Evolutionary conservation across 768 basidiomycete genomes (phyloP).

Genomic region (Ramaria sp.): DNA sequence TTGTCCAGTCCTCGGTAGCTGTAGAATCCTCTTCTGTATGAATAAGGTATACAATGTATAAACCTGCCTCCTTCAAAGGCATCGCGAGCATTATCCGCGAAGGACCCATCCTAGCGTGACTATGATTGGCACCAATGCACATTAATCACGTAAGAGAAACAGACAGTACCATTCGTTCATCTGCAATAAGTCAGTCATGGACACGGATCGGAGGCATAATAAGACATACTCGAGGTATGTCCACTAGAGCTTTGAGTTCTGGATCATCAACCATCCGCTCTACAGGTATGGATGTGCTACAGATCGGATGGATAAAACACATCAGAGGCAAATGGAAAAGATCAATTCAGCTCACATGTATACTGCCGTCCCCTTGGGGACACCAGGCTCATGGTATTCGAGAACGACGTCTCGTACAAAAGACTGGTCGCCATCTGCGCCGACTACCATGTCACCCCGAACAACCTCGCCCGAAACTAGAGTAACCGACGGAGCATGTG

Average conservation of each 20-base stretch:
- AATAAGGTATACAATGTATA: neutral
- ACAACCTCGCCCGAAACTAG: conserved; percentile 32
- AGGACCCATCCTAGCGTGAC: conserved; percentile 16
- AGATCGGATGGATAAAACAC: neutral
- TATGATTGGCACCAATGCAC: neutral
- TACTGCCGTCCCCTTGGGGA: conserved; percentile 22
- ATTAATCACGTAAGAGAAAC: conserved; percentile 6
- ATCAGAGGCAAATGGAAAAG: neutral
- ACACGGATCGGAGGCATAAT: neutral
- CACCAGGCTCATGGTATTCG: conserved; percentile 20
- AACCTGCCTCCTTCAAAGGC: neutral
- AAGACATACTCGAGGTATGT: conserved; percentile 22
- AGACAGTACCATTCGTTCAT: conserved; percentile 16
- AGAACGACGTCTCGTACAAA: conserved; percentile 25
- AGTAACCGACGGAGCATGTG: conserved; percentile 16
- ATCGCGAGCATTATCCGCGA: conserved; percentile 14
- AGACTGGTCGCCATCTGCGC: conserved; percentile 47
- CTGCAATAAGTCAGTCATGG: neutral
- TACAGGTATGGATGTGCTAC: conserved; percentile 31
- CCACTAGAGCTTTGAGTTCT: conserved; percentile 21
- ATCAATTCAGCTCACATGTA: conserved; percentile 32
- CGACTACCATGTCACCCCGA: conserved; percentile 43
- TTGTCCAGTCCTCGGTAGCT: neutral
- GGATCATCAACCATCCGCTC: conserved; percentile 29
- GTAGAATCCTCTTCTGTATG: neutral